Evolutionary conservation across 2,329 filamentous ascomycete species (phyloP), one percentile per base, ranked within the genome.

Genomic region (Stachybotrys chlorohalonatus): DNA sequence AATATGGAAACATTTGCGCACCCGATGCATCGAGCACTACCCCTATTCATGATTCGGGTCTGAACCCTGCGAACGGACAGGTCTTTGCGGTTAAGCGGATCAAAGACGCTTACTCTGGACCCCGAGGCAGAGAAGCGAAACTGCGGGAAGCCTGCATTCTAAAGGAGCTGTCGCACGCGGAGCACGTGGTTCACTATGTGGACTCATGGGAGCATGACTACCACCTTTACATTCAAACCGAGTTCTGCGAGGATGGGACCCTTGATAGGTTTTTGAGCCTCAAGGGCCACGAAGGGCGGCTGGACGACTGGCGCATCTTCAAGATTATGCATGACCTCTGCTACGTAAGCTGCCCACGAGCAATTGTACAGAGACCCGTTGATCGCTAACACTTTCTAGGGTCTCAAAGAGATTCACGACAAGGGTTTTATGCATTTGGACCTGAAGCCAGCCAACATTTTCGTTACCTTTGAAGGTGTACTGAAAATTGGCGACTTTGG

Each of bases 241-340:
- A 99, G 66, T 97, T 86, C 67, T 99, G 94, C 65, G 92, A 96
- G 68, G 90, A 96, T 67, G 94, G 94, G 15, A 95, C 90, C 57
- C 75, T 99, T 48, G 88, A 95, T 67, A 80, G 84, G 15, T 99
- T 97, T 67, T 78, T 99, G 32, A 81, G 83, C n/a, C 83, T 87
- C 55, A 84, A 90, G 57, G 94, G 94, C 30, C 80, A 86, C 57
- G 90, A 89, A 67, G 92, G 90, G 50, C 83, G 93, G 62, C 74
- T 99, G 60, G 94, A 99, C 70, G 94, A 97, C 69, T 99, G 99
- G 73, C 84, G 94, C 58, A 96, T 97, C 70, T 99, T 94, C 90
- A 99, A 99, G 75, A 93, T 97, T 55, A 75, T 97, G 63, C 81
- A 96, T 47, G 94, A 99, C 69, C 73, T 96, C 56, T 82, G 86